phyloP scores from a whole-genome alignment of 345 rosid species.

The Brassica carinata region DNA sequence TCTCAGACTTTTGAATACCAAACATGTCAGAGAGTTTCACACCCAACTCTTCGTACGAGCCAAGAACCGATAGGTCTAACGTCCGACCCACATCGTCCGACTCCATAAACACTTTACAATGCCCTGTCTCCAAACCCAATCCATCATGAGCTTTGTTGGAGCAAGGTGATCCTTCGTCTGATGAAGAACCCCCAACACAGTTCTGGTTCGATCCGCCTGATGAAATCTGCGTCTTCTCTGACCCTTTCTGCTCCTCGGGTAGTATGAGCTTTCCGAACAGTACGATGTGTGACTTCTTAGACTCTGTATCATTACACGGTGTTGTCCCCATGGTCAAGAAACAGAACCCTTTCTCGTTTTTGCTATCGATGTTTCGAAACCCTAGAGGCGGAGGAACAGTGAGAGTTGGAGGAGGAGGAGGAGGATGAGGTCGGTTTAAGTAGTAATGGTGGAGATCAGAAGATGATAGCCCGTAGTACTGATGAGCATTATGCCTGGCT shows the following conservation, averaged over 20 bases:
- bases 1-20: slow-evolving; percentile 65
- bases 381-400: slow-evolving; percentile 44
- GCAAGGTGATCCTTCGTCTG: slow-evolving; percentile 68
- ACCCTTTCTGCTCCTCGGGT: slow-evolving; percentile 65
- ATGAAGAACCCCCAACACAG: slow-evolving; percentile 51
- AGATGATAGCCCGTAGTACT: slow-evolving; percentile 68
- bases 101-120: slow-evolving; percentile 89
- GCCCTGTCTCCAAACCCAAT: slow-evolving; percentile 57
- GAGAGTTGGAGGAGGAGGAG: slow-evolving; percentile 45
- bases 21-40: slow-evolving; percentile 73
- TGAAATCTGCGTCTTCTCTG: slow-evolving; percentile 55
- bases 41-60: slow-evolving; percentile 78
- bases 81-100: slow-evolving; percentile 86
- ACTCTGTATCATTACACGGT: slow-evolving; percentile 42
- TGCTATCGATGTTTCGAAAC: slow-evolving; percentile 37
- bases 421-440: slow-evolving; percentile 57
- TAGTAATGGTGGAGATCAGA: slow-evolving; percentile 61
- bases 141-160: slow-evolving; percentile 51
- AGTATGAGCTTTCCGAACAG: slow-evolving; percentile 86
- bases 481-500: slow-evolving; percentile 98
- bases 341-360: slow-evolving; percentile 54
- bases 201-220: slow-evolving; percentile 64
- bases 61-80: slow-evolving; percentile 66
- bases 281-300: slow-evolving; percentile 64
- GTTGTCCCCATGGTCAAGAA: slow-evolving; percentile 67